Percentiles rank a stretch among this genome's conserved stretches.
phyloP scores from a whole-genome alignment of 495 filamentous ascomycete genomes.

The Endocarpon pusillum region DNA sequence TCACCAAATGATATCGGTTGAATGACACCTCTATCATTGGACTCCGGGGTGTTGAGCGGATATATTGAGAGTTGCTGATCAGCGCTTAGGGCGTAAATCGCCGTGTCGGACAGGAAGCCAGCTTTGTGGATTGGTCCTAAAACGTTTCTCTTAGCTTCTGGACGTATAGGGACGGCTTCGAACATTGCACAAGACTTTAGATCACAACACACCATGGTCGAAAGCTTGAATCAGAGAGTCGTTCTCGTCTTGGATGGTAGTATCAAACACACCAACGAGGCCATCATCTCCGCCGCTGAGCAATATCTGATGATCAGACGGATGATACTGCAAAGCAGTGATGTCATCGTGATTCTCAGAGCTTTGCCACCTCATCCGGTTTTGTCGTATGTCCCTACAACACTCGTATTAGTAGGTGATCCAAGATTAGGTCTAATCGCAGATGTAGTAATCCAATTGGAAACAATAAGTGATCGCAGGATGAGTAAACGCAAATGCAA shows the following conservation, averaged over 20 bases:
- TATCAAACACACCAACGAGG: slow-evolving; percentile 73
- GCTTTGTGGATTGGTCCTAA: slow-evolving; percentile 73
- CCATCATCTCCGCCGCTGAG: slow-evolving; percentile 87
- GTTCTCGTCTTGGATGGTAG: slow-evolving; percentile 58
- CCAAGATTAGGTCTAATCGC: too few species aligned
- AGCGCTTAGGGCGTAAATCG: slow-evolving; percentile 61
- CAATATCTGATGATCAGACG: slow-evolving; percentile 40
- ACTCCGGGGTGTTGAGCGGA: slow-evolving; percentile 38
- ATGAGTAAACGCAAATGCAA: too few species aligned
- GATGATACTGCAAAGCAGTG: slow-evolving; percentile 68
- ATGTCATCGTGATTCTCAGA: slow-evolving; percentile 84
- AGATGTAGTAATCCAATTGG: too few species aligned
- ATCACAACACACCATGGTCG: too few species aligned
- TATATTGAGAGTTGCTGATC: slow-evolving; percentile 72
- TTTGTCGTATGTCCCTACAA: background rate
- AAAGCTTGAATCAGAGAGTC: slow-evolving; percentile 72
- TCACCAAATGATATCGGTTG: slow-evolving; percentile 59
- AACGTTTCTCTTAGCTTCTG: too few species aligned
- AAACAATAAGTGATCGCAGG: too few species aligned
- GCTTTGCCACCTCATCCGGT: background rate
- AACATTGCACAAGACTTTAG: too few species aligned
- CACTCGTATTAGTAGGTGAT: too few species aligned
- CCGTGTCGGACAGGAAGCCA: slow-evolving; percentile 52
- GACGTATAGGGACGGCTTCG: too few species aligned
- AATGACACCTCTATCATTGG: too few species aligned